Evolutionary conservation across 441 rosid genomes (phyloP).

Genomic region (Gossypium davidsonii): DNA sequence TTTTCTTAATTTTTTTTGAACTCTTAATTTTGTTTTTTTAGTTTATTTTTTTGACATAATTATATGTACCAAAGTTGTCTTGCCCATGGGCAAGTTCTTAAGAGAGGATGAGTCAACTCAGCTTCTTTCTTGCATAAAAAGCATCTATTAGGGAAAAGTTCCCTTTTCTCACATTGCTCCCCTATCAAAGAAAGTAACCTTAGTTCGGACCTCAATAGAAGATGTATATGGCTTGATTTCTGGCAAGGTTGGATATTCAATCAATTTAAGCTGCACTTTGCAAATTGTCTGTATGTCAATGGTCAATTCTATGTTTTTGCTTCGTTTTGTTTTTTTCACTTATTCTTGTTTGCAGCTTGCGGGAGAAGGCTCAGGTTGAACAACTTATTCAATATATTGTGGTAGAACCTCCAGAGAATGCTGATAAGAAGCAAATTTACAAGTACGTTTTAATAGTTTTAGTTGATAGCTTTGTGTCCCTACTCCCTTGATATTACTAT

Average conservation of each 20-base stretch:
- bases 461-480: not conserved
- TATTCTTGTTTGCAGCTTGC: constrained; percentile 39
- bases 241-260: not conserved
- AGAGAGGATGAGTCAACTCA: not conserved
- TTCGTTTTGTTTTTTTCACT: not conserved
- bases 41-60: not conserved
- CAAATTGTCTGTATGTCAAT: not conserved
- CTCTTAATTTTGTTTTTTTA: too few species aligned
- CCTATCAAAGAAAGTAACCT: not conserved
- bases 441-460: constrained; percentile 34
- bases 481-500: not conserved
- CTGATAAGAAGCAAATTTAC: constrained; percentile 49
- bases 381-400: constrained; percentile 58
- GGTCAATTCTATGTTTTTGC: not conserved
- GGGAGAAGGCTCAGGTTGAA: constrained; percentile 62
- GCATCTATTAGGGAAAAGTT: not conserved
- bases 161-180: not conserved
- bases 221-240: not conserved
- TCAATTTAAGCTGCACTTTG: not conserved
- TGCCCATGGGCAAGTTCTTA: not conserved
- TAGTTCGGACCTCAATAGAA: not conserved
- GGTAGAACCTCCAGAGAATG: constrained; percentile 55
- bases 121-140: not conserved
- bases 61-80: not conserved
- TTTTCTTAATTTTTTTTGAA: not conserved